Evolutionary conservation across 2,329 filamentous ascomycete genomes (phyloP).

Genomic region (Penicillium capsulatum): DNA sequence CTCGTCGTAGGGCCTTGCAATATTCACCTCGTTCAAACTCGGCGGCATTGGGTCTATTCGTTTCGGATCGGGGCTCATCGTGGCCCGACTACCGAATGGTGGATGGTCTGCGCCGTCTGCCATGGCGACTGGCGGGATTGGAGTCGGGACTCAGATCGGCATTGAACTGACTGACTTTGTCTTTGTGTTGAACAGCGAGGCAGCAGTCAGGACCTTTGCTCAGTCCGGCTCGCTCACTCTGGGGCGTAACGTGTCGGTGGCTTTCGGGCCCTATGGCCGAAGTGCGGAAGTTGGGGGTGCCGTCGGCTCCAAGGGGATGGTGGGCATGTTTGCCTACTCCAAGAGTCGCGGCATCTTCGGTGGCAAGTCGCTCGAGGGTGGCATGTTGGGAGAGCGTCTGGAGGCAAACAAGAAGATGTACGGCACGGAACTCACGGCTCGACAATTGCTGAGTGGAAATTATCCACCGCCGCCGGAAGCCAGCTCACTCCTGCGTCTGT

Average conservation of each 20-base stretch:
- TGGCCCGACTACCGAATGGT: conserved; percentile 43
- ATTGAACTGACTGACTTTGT: conserved; percentile 64
- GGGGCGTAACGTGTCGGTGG: conserved; percentile 90
- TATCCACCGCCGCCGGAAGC: conserved; percentile 73
- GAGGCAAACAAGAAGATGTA: conserved; percentile 96
- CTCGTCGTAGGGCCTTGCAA: conserved; percentile 41
- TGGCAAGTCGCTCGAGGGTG: conserved; percentile 86
- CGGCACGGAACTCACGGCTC: conserved; percentile 72
- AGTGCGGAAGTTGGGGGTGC: conserved; percentile 92
- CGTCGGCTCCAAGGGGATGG: conserved; percentile 76
- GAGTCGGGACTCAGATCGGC: conserved; percentile 45
- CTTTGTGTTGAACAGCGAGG: conserved; percentile 88
- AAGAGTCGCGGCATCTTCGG: conserved; percentile 96
- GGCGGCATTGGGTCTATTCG: conserved; percentile 47
- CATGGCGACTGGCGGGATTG: conserved; percentile 41
- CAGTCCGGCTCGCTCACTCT: conserved; percentile 84
- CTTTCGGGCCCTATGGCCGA: conserved; percentile 76
- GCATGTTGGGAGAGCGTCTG: conserved; percentile 81
- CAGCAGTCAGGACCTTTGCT: conserved; percentile 83
- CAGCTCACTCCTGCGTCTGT: conserved; percentile 72
- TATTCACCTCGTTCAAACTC: conserved; percentile 44
- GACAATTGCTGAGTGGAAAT: conserved; percentile 70
- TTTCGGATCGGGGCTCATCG: conserved; percentile 46
- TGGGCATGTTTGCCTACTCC: conserved; percentile 89
- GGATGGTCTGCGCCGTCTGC: conserved; percentile 47